Conservation (phyloP, 2,329 filamentous ascomycete genomes). For the Thermoascus crustaceus region DNA sequence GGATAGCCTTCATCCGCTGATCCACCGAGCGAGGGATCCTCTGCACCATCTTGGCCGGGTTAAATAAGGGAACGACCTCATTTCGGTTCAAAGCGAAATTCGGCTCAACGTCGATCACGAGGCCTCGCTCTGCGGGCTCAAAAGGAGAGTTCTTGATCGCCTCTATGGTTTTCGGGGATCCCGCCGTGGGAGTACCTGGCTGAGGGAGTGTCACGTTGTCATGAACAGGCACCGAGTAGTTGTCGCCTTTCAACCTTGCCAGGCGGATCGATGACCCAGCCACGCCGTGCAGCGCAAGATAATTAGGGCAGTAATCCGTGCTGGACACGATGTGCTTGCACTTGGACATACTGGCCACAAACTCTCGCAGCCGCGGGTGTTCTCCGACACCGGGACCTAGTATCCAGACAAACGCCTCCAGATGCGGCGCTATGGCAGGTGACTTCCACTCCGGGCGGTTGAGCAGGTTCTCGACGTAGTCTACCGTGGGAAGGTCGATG, state of each 20-base stretch:
- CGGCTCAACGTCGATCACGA: conserved; percentile 40
- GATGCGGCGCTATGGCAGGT: conserved; percentile 54
- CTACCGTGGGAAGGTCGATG: conserved; percentile 63
- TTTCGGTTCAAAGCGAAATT: conserved; percentile 29
- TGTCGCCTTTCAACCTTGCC: conserved; percentile 61
- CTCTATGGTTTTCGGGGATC: conserved; percentile 10
- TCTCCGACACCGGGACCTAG: conserved; percentile 60
- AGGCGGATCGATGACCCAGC: conserved; percentile 61
- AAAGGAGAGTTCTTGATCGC: conserved; percentile 16
- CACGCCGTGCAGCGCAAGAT: conserved; percentile 60
- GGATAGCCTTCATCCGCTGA: conserved; percentile 21
- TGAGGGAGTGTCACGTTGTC: conserved; percentile 48
- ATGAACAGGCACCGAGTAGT: conserved; percentile 63
- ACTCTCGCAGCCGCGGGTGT: conserved; percentile 56
- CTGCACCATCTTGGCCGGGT: conserved; percentile 13
- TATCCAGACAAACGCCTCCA: conserved; percentile 71
- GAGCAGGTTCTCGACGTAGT: conserved; percentile 64
- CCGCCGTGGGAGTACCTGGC: conserved; percentile 14
- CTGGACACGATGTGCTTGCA: conserved; percentile 73
- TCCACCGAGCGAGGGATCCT: conserved; percentile 23
- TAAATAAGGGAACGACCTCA: conserved; percentile 21
- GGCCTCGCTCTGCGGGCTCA: conserved; percentile 32
- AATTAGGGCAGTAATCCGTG: conserved; percentile 65
- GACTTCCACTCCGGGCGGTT: conserved; percentile 64
- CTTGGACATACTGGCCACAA: conserved; percentile 55